phyloP scores from a whole-genome alignment of 805 yeast genomes.

The Grigorovia yakushimaensis region DNA sequence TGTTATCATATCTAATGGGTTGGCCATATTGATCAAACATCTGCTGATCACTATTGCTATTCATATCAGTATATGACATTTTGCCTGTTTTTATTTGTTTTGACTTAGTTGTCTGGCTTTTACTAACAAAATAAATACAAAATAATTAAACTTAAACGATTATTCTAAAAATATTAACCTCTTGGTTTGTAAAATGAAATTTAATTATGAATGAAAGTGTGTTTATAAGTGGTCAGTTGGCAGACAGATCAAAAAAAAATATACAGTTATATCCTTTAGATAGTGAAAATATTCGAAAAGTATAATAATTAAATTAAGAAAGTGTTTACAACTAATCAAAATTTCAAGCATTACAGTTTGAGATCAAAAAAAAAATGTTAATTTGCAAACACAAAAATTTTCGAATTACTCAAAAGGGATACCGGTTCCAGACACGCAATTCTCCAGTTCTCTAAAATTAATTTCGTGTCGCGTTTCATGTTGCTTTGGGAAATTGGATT shows the following conservation, averaged over 20 bases:
- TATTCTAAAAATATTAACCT: too few relatives aligned
- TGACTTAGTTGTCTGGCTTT: not conserved
- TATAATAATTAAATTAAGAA: not conserved
- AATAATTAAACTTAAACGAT: not conserved
- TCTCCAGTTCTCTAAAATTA: not conserved
- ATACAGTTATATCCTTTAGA: not conserved
- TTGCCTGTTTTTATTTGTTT: not conserved
- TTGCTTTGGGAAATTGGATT: not conserved
- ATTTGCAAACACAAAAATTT: not conserved
- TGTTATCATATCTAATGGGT: conserved; percentile 23
- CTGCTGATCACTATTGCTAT: conserved; percentile 19
- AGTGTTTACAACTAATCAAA: not conserved
- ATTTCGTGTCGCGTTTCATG: not conserved
- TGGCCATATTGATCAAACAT: conserved; percentile 31
- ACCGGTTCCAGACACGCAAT: not conserved
- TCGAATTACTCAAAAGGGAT: not conserved
- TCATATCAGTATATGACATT: conserved; percentile 1
- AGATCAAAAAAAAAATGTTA: not conserved
- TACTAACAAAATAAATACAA: too few relatives aligned
- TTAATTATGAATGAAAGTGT: not conserved
- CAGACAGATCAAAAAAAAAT: not conserved
- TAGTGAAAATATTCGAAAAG: not conserved
- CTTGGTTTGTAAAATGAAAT: not conserved
- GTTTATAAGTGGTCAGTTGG: not conserved
- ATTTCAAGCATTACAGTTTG: not conserved